Evolutionary conservation across 495 filamentous ascomycete genomes (phyloP).

Genomic region (Aspergillus conjunctus): DNA sequence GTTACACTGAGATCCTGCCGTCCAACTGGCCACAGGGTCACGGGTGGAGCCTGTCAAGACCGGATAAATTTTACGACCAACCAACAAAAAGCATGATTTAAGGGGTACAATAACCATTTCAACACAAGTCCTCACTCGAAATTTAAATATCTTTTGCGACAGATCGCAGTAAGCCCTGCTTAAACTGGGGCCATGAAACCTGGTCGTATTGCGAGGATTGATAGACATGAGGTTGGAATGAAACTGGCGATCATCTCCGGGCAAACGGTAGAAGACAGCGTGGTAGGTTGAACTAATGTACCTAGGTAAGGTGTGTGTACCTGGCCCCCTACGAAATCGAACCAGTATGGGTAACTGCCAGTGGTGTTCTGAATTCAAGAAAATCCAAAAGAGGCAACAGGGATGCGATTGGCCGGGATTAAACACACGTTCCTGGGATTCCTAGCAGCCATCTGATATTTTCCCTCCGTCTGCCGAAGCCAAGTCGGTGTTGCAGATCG

Average conservation of each 20-base stretch:
- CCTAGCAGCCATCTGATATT: neutral
- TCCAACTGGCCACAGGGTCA: neutral
- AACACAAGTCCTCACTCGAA: no score
- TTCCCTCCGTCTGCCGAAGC: slow-evolving; percentile 3
- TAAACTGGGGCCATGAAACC: no score
- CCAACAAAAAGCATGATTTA: neutral
- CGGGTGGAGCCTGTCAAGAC: neutral
- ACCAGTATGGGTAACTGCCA: neutral
- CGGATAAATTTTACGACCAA: neutral
- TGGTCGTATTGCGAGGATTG: neutral
- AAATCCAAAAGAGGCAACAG: neutral
- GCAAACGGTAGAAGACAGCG: slow-evolving; percentile 1
- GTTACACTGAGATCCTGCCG: neutral
- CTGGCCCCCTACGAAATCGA: neutral
- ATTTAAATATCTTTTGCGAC: no score
- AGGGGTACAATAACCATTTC: no score
- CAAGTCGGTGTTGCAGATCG: slow-evolving; percentile 14
- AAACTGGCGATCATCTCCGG: neutral
- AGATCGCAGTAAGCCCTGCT: no score
- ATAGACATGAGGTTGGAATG: neutral
- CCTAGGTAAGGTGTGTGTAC: neutral
- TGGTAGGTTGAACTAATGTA: neutral
- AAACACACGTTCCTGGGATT: neutral
- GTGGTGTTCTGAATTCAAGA: neutral
- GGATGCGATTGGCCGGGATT: neutral